Evolutionary conservation across 495 filamentous ascomycete species (phyloP), one percentile per base, ranked within the genome.

Genomic region (Entonaema liquescens): DNA sequence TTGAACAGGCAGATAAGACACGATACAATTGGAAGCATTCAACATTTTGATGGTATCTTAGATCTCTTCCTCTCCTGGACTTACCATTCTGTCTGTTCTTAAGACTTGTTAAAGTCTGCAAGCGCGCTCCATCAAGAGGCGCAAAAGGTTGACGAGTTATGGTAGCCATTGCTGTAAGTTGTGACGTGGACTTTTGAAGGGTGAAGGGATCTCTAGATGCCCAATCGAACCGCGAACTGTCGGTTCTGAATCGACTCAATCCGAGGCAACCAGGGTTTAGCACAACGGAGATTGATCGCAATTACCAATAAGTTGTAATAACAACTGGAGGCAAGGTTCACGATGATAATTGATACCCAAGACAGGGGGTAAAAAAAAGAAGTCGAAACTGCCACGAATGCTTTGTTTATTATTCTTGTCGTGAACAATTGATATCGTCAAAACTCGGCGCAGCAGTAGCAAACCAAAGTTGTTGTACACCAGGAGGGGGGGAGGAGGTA

Each of bases 11-110:
- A 23, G 9, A 54, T 25, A 42, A 40, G 19, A 73, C 31, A 55
- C 52, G 7, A 40, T 8, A 40, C 26, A 42, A 28, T 64, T 59
- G 47, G 40, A 57, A 50, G 35, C 28, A 47, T 42, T 63, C 33
- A 64, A 52, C 13, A 11, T 13, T 47, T 12, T 25, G 36, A 17
- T 17, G 17, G 49, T 19, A 57, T 31, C 25, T 28, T n/a, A 36
- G 8, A 59, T 50, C 59, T 55, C 52, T 25, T 23, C 15, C 59
- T 19, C 35, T 15, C 59, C 13, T 31, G 50, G 50, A 81, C 87
- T 78, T 86, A 90, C 87, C 84, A 83, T 89, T 89, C 73, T 90
- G 88, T 72, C 83, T 78, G 67, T 89, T 90, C 80, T 90, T 90
- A 15, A 84, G 67, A 63, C 84, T 88, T 33, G 85, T 85, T 69